A percentile compares a stretch with the other conserved stretches of the same genome.
These are phyloP conservation scores for Paramecium tetraurelia DNA, from an alignment of 73 alveolate genomes.

Conservation along the genomic window DNA sequence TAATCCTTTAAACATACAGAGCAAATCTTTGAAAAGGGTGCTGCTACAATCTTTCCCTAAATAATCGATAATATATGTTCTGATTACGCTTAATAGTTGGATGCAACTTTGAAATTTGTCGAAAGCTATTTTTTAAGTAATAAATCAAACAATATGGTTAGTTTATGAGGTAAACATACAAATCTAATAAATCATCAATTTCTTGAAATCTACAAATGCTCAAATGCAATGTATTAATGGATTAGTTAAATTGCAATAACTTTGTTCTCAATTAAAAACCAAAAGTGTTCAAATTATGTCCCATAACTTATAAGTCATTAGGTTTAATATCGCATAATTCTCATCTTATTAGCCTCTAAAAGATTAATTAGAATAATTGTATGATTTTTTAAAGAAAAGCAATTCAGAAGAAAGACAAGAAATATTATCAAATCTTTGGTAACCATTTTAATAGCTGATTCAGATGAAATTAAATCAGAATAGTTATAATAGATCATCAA, in stretches of 20 bases:
- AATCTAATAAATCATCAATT: background rate
- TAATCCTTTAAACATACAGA: background rate
- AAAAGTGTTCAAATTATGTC: background rate
- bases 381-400: background rate
- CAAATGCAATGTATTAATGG: background rate
- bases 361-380: background rate
- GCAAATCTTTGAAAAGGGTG: background rate
- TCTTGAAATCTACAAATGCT: background rate
- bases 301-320: background rate
- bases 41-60: background rate
- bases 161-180: background rate
- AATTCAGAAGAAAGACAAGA: background rate
- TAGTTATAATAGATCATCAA: background rate
- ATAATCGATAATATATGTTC: background rate
- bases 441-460: background rate
- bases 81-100: background rate
- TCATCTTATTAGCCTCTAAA: background rate
- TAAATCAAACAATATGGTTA: background rate
- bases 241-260: background rate
- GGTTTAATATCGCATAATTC: background rate
- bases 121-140: constrained; percentile 2
- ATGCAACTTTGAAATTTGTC: background rate
- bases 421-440: background rate
- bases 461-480: background rate
- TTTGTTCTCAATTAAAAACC: background rate